Percentiles rank a stretch among this genome's conserved stretches.
These are phyloP conservation scores for Mentha longifolia DNA, from an alignment of 257 asterid species.

Conservation along the genomic window DNA sequence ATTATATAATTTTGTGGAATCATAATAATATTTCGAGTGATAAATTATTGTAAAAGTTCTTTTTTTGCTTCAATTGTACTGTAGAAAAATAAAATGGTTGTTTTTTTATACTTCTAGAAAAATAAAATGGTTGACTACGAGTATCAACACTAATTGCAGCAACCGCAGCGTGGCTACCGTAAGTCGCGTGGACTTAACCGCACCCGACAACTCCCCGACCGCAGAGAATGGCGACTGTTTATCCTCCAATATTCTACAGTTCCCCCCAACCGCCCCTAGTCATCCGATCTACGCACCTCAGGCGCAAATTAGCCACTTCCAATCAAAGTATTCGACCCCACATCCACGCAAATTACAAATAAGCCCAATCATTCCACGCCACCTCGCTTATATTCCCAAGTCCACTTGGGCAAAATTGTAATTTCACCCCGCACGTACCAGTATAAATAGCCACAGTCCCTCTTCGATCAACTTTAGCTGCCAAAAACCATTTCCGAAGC, in stretches of 20 bases:
- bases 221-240: constrained; percentile 56
- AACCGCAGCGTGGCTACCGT: constrained; percentile 27
- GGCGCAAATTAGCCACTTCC: constrained; percentile 54
- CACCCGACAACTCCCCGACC: constrained; percentile 64
- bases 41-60: no score
- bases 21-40: no score
- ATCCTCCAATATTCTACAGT: constrained; percentile 48
- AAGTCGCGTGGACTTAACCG: constrained; percentile 28
- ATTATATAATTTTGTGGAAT: no score
- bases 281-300: constrained; percentile 40
- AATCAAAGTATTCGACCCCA: constrained; percentile 27
- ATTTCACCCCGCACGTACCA: background rate
- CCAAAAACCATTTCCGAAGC: constrained; percentile 29
- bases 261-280: constrained; percentile 36
- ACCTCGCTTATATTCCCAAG: background rate
- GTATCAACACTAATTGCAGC: constrained; percentile 13
- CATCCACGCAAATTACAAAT: constrained; percentile 30
- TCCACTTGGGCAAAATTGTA: constrained; percentile 43
- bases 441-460: constrained; percentile 41
- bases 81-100: background rate
- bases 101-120: no score
- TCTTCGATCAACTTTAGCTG: constrained; percentile 52
- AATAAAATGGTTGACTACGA: constrained; percentile 25
- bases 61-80: background rate
- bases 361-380: constrained; percentile 31